Percentiles rank a stretch among this genome's conserved stretches.
phyloP scores from a whole-genome alignment of 176 grass and related monocot species.

The Ensete ventricosum region DNA sequence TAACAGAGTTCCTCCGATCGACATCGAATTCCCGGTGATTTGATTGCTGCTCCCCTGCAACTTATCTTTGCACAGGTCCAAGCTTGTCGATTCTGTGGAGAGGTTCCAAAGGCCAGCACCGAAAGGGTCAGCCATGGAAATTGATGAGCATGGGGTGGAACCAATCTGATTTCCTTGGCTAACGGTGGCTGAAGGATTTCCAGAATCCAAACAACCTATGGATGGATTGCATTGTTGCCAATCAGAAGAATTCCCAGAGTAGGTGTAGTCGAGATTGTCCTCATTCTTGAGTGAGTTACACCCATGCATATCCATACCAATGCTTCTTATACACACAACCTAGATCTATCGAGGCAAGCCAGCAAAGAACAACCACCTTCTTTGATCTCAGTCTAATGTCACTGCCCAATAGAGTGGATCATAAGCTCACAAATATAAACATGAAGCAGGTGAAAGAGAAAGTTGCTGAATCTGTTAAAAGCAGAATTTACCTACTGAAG shows the following conservation, averaged over 20 bases:
- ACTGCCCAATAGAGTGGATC: background rate
- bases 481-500: background rate
- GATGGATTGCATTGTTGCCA: constrained; percentile 4
- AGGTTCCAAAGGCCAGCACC: constrained; percentile 39
- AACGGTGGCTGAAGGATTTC: constrained; percentile 12
- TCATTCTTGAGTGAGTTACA: constrained; percentile 43
- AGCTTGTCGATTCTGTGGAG: constrained; percentile 30
- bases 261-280: constrained; percentile 9
- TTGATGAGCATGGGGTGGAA: constrained; percentile 27
- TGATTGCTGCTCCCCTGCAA: constrained; percentile 3
- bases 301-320: constrained; percentile 36
- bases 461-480: background rate
- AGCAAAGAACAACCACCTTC: background rate
- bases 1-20: constrained; percentile 27
- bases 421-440: background rate
- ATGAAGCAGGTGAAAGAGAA: background rate
- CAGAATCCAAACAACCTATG: background rate
- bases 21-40: background rate
- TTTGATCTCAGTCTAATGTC: background rate
- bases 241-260: background rate
- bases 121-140: constrained; percentile 51
- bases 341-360: background rate
- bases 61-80: constrained; percentile 32
- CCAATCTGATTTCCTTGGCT: constrained; percentile 12
- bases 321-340: background rate